Base-by-base conservation (phyloP, 768 basidiomycete genomes). In the Tulasnella sp. region DNA sequence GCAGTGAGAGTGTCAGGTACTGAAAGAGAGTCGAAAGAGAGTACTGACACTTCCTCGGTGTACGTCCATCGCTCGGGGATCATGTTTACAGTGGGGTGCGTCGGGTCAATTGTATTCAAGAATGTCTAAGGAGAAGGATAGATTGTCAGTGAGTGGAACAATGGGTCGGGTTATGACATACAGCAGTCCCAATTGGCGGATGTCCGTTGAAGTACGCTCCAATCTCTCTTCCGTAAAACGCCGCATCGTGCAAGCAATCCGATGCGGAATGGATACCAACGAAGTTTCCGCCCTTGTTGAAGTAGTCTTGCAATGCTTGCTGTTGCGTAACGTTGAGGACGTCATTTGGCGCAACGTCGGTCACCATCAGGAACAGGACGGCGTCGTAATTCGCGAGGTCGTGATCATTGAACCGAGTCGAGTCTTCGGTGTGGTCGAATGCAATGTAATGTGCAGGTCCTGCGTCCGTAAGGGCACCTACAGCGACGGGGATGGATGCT, bases 151-250 rank as follows among this genome's bases (percentile, higher is more conserved):
- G 39, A 15, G 29, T 23, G 39, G 29, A 4, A 25, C 14, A 2
- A 9, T 2, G 32, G 52, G 31, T 15, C 7, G 29, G 37, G 36
- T 12, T 4, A 39, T 8, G 34, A 59, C 78, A 61, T 57, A 84
- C 84, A 46, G 83, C 83, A 49, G 76, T 72, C 66, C 83, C 81
- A 11, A 86, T 66, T 0, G 68, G 71, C 0, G 84, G 77, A 62
- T 87, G 85, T 66, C 83, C 82, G 63, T 84, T 81, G 62, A 87
- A 88, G 41, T 74, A 75, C 8, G 86, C 78, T 14, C 81, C 78
- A 53, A 85, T 64, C 65, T 82, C 78, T 49, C 68, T 70, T 15
- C 71, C 72, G 63, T 77, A 86, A 63, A 77, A 82, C 0, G 74
- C 73, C 2, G 76, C 75, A 59, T 79, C 78, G 37, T 73, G 72